Conservation (phyloP, 208 protist genomes). For the Leishmania arabica region DNA sequence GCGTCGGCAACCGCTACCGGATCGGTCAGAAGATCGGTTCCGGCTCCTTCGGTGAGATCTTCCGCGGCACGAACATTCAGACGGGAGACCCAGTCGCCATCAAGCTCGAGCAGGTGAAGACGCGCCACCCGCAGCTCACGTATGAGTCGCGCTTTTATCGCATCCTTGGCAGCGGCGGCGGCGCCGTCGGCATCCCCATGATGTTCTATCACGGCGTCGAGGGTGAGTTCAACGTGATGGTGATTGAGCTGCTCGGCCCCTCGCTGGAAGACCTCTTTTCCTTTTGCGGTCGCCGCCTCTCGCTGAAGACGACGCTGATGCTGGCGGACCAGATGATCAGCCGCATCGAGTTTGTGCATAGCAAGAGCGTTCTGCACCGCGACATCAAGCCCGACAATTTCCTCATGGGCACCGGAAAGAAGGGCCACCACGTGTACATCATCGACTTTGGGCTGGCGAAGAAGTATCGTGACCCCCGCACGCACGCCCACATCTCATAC, state of each 20-base stretch:
- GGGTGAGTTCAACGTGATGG: conserved; percentile 93
- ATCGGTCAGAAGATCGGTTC: conserved; percentile 98
- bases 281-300: conserved; percentile 86
- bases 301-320: conserved; percentile 94
- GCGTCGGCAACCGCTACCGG: conserved; percentile 96
- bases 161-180: conserved; percentile 78
- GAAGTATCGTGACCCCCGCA: conserved; percentile 98
- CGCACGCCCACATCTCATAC: conserved; percentile 99
- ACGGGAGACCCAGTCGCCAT: conserved; percentile 91
- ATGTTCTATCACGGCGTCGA: conserved; percentile 91
- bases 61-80: conserved; percentile 91
- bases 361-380: conserved; percentile 92
- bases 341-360: conserved; percentile 93
- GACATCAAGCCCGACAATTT: conserved; percentile 97
- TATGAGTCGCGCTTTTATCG: conserved; percentile 92
- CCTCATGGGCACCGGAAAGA: conserved; percentile 90
- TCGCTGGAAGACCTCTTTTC: conserved; percentile 93
- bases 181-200: conserved; percentile 84
- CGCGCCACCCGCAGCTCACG: conserved; percentile 91
- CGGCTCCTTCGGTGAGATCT: conserved; percentile 95
- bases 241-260: conserved; percentile 93
- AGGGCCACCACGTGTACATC: conserved; percentile 94
- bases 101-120: conserved; percentile 91
- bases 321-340: conserved; percentile 93
- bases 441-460: conserved; percentile 99